A percentile compares a stretch with the other conserved stretches of the same genome.
Conservation (phyloP, 306 rosid species). For the Fragaria iinumae region DNA sequence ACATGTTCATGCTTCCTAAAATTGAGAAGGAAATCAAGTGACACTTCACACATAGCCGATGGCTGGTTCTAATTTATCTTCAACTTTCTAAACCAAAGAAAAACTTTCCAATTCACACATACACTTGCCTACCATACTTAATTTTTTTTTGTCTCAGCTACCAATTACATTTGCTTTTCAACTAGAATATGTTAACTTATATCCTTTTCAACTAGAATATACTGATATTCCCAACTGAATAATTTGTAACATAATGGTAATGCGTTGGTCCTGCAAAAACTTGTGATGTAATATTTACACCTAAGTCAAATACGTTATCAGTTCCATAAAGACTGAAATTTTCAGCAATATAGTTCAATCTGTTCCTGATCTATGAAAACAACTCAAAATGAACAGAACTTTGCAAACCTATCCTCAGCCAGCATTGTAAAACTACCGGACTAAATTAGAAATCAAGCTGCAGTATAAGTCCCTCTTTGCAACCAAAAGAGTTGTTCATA, state of each 20-base stretch:
- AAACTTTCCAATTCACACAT: neutral
- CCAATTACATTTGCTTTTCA: neutral
- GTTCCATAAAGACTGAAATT: neutral
- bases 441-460: no score
- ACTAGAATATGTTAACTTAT: neutral
- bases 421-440: no score
- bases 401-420: no score
- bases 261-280: neutral
- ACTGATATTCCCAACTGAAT: neutral
- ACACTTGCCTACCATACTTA: neutral
- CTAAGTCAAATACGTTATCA: neutral
- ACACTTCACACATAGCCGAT: neutral
- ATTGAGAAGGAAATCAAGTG: neutral
- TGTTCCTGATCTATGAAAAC: neutral
- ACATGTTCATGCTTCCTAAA: slow-evolving; percentile 4
- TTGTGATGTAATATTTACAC: neutral
- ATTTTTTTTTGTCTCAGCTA: neutral
- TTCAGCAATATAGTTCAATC: neutral
- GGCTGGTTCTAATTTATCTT: neutral
- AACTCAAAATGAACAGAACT: neutral
- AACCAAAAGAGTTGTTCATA: no score
- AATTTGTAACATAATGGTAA: neutral
- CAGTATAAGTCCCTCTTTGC: no score
- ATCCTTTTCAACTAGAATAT: neutral
- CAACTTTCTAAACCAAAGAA: neutral